Percentiles rank a stretch among this genome's conserved stretches.
These are phyloP conservation scores for Barnettozyma californica DNA, from an alignment of 805 yeast genomes.

Conservation along the genomic window DNA sequence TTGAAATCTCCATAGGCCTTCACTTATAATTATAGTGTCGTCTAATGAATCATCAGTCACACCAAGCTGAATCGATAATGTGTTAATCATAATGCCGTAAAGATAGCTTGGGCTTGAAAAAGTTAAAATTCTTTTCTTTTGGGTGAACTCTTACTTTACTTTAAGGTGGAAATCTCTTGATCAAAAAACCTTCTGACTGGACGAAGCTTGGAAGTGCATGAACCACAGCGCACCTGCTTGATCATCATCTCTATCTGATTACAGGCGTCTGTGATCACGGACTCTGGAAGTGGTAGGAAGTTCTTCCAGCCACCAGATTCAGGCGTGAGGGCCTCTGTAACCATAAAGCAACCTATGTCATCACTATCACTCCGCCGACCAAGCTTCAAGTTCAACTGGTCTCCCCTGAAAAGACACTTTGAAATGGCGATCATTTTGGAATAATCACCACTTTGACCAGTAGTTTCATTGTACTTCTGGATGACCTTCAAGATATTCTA, in stretches of 20 bases:
- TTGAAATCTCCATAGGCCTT: no score
- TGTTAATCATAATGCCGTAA: no score
- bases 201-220: no score
- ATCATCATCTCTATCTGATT: background rate
- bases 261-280: background rate
- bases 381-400: background rate
- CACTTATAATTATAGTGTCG: no score
- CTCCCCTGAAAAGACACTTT: background rate
- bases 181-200: no score
- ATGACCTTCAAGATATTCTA: background rate
- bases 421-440: background rate
- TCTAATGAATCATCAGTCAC: no score
- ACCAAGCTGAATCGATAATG: no score
- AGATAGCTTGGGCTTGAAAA: no score
- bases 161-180: no score
- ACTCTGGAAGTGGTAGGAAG: background rate
- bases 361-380: background rate
- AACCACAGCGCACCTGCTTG: background rate
- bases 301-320: background rate
- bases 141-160: no score
- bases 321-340: background rate
- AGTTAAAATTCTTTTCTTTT: no score
- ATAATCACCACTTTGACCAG: background rate
- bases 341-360: slow-evolving; percentile 1
- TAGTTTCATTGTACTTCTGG: background rate